Evolutionary conservation across 495 filamentous ascomycete species (phyloP).

Genomic region (Aspergillus leporis): DNA sequence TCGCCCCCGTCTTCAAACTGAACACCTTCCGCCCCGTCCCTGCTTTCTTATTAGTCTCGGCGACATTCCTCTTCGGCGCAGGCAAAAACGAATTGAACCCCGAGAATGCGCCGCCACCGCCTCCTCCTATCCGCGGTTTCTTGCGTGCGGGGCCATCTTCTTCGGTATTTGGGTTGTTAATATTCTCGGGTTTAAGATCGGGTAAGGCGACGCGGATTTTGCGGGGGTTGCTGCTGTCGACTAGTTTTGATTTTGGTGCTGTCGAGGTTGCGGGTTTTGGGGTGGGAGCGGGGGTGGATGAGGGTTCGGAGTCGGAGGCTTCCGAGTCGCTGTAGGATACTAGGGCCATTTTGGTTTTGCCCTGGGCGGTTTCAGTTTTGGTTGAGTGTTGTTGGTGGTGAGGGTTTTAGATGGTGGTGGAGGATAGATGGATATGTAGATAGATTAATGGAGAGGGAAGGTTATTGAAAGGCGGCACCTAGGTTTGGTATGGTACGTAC

Average conservation of each 20-base stretch:
- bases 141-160: constrained; percentile 70
- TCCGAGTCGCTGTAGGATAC: constrained; percentile 89
- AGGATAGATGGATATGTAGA: not conserved
- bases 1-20: constrained; percentile 75
- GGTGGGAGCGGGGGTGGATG: constrained; percentile 45
- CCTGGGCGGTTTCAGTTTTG: not conserved
- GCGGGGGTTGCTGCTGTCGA: constrained; percentile 75
- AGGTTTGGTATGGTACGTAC: not conserved
- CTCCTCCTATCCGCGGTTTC: constrained; percentile 58
- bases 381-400: not conserved
- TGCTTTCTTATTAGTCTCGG: constrained; percentile 35
- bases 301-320: constrained; percentile 61
- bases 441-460: too few relatives aligned
- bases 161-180: too few relatives aligned
- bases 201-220: constrained; percentile 81
- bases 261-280: constrained; percentile 45
- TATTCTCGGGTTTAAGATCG: constrained; percentile 45
- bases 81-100: constrained; percentile 88
- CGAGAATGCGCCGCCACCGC: constrained; percentile 58
- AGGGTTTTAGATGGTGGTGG: not conserved
- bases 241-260: constrained; percentile 64
- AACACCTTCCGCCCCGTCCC: constrained; percentile 45
- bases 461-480: too few relatives aligned
- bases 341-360: constrained; percentile 58
- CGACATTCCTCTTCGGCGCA: constrained; percentile 65